Evolutionary conservation across 192 early-diverging fungal genomes (phyloP), one percentile per base, ranked within the genome.

Genomic region (Obelidium mucronatum): DNA sequence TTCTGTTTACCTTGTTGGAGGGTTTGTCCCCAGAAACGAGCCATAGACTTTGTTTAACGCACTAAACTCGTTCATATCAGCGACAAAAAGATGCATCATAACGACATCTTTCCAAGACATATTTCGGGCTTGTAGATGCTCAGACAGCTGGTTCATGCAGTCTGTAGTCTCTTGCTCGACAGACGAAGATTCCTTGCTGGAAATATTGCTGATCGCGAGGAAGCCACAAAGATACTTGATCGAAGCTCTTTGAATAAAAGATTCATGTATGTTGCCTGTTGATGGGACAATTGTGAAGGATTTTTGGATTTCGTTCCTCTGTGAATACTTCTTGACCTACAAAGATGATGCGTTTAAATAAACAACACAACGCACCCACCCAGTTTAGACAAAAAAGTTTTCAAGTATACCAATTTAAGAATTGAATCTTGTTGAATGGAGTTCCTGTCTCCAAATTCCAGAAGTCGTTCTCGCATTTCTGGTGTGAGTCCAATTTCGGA

Each of bases 21-120:
- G 93, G 73, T 94, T 93, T 33, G 89, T 81, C 40, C 83, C 87
- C 73, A 93, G 93, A 63, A 89, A 94, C 1, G 64, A 74, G 63
- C 87, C 87, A 79, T 95, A 95, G 13, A 86, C 81, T 8, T 42
- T 48, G 76, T 95, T 95, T 34, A 95, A 70, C 2, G 61, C 65
- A 1, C 67, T 82, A 79, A 95, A 95, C 36, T 88, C 80, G 5
- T 70, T 66, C 91, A 95, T 92, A 67, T 92, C 82, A 3, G 81
- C 65, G 0, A 93, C 85, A 75, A 86, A 89, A 0, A 95, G 88
- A 58, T 89, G 85, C 83, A 94, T 89, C 54, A 84, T 75, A 0
- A 91, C 83, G 6, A 93, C 85, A 67, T 92, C 80, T 17, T 73
- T 59, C 88, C 89, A 92, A 0, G 65, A 65, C 28, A 90, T 68